These are phyloP conservation scores for Hortaea sp. DNA, from an alignment of 2,329 filamentous ascomycete genomes.

Conservation along the genomic window DNA sequence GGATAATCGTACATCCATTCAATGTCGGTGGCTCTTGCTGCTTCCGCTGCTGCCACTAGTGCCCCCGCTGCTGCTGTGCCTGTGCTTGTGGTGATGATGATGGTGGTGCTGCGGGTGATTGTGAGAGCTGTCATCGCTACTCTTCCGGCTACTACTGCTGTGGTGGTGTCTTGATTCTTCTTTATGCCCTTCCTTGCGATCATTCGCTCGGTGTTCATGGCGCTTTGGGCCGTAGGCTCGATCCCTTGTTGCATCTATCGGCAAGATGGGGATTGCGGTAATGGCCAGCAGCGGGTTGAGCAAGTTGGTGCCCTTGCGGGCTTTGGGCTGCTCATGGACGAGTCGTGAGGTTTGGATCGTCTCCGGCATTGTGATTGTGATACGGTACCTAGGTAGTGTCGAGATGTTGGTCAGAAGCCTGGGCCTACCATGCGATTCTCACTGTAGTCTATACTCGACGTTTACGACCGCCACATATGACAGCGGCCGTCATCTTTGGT, in stretches of 20 bases:
- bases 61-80: not conserved
- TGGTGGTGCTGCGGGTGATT: not conserved
- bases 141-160: not conserved
- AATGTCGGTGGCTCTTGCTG: not conserved
- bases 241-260: not conserved
- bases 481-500: no score
- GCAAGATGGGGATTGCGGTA: not conserved
- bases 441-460: no score
- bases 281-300: not conserved
- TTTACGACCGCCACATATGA: no score
- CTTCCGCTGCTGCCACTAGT: not conserved
- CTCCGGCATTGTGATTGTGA: not conserved
- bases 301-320: not conserved
- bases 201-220: not conserved
- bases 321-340: not conserved
- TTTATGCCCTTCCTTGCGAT: not conserved
- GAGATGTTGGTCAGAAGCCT: no score
- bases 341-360: not conserved
- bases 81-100: not conserved
- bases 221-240: not conserved
- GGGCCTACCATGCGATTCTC: no score
- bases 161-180: not conserved
- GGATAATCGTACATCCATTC: no score
- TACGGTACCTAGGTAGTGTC: no score
- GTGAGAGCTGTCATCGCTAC: not conserved